Evolutionary conservation across 2,329 filamentous ascomycete species (phyloP), one percentile per base, ranked within the genome.

Genomic region (Claviceps cyperi): DNA sequence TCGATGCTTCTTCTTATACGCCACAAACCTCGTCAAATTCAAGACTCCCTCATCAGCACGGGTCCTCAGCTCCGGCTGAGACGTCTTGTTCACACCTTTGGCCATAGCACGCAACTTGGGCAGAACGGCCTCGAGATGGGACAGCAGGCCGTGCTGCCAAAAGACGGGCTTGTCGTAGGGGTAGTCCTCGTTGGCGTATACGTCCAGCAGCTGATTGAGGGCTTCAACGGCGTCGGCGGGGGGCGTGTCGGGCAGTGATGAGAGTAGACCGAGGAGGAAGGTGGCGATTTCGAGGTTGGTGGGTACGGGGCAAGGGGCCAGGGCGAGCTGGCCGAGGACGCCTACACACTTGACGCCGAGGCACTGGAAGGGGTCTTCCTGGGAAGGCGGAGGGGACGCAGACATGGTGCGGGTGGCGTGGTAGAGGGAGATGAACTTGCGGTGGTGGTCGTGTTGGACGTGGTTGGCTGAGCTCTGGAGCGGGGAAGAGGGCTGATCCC

Each of bases 341-440:
- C 81, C 81, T 55, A 84, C 70, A 58, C 78, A 83, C 66, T 83
- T 84, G 54, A 83, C 78, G 28, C 78, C 74, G 2, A 84, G 71
- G 38, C 70, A 69, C 61, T 80, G 78, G 65, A 83, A 80, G 28
- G 78, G 76, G 54, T 83, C 79, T 7, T 48, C 56, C 56, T 36
- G 56, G 47, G 14, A 58, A 58, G 37, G 60, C 46, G 13, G 58
- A 58, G 37, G 60, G 14, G n/a, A 8, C 35, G 19, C 4, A 32
- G 28, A 32, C 63, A 49, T 39, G 19, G 77, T 46, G 57, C 69
- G 74, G 21, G 77, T 77, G 22, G 78, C 78, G 47, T 80, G 75
- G 62, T 82, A 83, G 22, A 84, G 69, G 11, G 79, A 69, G 58
- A 84, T 81, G 64, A 84, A 83, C 55, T 76, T 79, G 53, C 70